Evolutionary conservation across 208 protist genomes (phyloP), one percentile per base, ranked within the genome.

Genomic region (Trypanosomatidae sp.): DNA sequence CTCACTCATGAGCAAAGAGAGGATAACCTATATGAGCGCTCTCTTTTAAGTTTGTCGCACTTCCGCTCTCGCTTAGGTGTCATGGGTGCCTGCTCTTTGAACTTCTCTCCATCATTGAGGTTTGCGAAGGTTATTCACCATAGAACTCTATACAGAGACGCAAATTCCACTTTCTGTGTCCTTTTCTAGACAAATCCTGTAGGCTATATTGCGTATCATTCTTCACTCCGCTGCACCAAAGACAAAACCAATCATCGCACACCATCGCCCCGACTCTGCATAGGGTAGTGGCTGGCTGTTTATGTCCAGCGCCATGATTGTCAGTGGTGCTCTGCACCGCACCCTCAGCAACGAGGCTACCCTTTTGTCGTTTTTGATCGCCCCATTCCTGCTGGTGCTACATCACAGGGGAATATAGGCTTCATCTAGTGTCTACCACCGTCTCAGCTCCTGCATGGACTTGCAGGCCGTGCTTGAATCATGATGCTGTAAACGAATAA

Each of bases 341-440:
- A 73, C 49, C 66, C 76, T 46, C 79, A 74, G 67, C 72, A 65
- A 10, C 59, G 50, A 2, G 68, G 71, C 5, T 77, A 70, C 71
- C 49, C 58, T 1, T 67, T 84, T 22, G 53, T 73, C 7, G 53
- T 80, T 19, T 59, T 77, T 12, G 71, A 80, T 59, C 71, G 70
- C 44, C 66, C 73, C 49, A 50, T 56, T 3, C 71, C 79, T 39
- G 68, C 67, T 39, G 68, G 77, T 41, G 74, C 69, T 56, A 77
- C 74, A 4, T 71, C 67, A 4, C 77, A 71, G 71, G 71, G 74
- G 1, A 77, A 80, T 53, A 56, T 39, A 0, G 71, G 66, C n/a
- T 68, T 84, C 8, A 80, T 77, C 49, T 62, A 84, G 68, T 71
- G 47, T 9, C 52, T 84, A 10, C 52, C 71, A 3, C 70, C 74